Conservation (phyloP, 148 eudicot genomes). For the Vaccinium macrocarpon region DNA sequence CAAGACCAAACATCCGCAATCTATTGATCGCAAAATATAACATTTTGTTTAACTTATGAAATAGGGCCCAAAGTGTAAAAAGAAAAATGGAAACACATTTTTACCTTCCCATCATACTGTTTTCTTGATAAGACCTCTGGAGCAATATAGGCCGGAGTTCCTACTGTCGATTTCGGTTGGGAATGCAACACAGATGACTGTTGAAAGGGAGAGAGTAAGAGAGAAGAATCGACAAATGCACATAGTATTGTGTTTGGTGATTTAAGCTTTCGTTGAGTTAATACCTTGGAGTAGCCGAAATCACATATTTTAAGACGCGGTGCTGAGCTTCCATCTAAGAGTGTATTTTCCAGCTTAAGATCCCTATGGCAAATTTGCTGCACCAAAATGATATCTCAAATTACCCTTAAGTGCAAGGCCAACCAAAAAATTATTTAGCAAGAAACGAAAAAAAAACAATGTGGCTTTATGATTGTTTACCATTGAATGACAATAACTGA, state of each 20-base stretch:
- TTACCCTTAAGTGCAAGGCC: neutral
- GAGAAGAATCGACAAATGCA: neutral
- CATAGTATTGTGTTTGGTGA: neutral
- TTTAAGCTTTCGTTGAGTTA: neutral
- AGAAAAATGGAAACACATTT: neutral
- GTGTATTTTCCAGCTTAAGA: constrained; percentile 66
- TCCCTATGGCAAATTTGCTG: constrained; percentile 70
- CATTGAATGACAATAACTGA: constrained; percentile 62
- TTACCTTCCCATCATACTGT: constrained; percentile 68
- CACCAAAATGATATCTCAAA: constrained; percentile 10
- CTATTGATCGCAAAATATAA: constrained; percentile 32
- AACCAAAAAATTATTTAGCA: neutral
- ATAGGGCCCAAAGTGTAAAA: neutral
- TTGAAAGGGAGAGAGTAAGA: neutral
- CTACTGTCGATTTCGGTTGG: constrained; percentile 53
- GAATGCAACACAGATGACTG: constrained; percentile 59
- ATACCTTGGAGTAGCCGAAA: constrained; percentile 70
- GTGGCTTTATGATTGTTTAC: constrained; percentile 18
- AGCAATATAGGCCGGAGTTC: constrained; percentile 54
- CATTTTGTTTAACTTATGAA: neutral
- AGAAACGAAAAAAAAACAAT: neutral
- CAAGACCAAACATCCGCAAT: constrained; percentile 98
- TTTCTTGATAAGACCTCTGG: constrained; percentile 47
- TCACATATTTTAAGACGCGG: constrained; percentile 72
- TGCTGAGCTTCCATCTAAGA: constrained; percentile 59